Base-by-base conservation (phyloP, 1,284 basidiomycete genomes). In the Cutaneotrichosporon mucoides region DNA sequence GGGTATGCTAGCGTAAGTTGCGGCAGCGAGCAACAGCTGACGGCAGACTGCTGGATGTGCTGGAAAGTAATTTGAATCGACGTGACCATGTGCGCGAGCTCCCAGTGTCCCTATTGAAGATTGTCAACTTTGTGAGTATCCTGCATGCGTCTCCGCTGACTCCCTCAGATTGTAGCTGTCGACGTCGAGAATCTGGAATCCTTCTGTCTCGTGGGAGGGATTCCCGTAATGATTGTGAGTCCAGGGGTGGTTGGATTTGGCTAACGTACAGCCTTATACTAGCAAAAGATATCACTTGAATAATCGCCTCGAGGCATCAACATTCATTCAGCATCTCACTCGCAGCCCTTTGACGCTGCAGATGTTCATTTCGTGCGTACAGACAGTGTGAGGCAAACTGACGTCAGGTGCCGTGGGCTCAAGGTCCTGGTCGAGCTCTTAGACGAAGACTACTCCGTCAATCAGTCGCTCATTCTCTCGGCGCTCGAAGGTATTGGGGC, bases 361-460 rank as follows among this genome's bases (percentile, higher is more conserved):
- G 74, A 97, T 96, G 93, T 96, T 97, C 79, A 95, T 97, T 67
- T 90, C 91, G 88, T 92, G 71, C 63, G 89, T 84, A 4, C 8
- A 13, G 7, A 6, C n/a, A 2, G 5, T n/a, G 8, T 12, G 34
- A 4, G 8, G 5, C 12, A 48, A 24, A 33, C 49, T 60, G 54
- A 58, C 60, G 35, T 3, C 63, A 93, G 91, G 38, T 96, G 93
- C 73, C 92, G 93, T 38, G 93, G 93, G 5, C 82, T 97, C 57
- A 92, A 91, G 72, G 90, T 94, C 37, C 84, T 99, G 0, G 94
- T 98, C 5, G 92, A 97, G 66, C 86, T 98, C 50, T 84, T 99
- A 33, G 95, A 98, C 71, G 95, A 97, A 79, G 92, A 96, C 77
- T 98, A 95, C 77, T 84, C 84, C 7, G 88, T 88, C 73, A 93